Base-by-base conservation (phyloP, 805 yeast species). In the Torulaspora maleeae region DNA sequence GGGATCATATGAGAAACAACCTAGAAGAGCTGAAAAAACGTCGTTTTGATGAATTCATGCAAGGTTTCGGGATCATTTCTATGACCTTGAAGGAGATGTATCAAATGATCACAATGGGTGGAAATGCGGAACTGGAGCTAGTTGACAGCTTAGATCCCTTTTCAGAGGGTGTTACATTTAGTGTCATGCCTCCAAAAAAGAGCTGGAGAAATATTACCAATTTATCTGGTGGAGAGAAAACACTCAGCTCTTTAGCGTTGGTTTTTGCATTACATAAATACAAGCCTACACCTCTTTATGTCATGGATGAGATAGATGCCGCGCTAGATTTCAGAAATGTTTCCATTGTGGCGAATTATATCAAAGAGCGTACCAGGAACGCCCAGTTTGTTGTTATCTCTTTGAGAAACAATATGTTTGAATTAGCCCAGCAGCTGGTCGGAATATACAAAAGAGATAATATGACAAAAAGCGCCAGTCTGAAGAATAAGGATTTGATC, bases 221-320 rank as follows among this genome's bases (percentile, higher is more conserved):
- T 59, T 69, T 93, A 45, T 89, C 97, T 2, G 99, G 99, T 54
- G 99, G 99, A 52, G 99, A 93, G 59, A 93, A 93, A 68, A 93
- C 99, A 0, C 75, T 93, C 51, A 85, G 95, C 57, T 91, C 98
- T 0, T 73, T 93, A 58, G 98, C 99, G 0, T 72, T 93, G 55
- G 99, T 93, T 2, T 93, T 93, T 74, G 98, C 99, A 0, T 75
- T 93, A 24, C 99, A 93, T 64, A 85, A 86, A 55, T 93, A 88
- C 66, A 93, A 88, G 63, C 99, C 99, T 1, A 93, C 99, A 0
- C 99, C 99, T 5, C 69, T 93, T 39, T 93, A 93, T 63, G 98
- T 93, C 29, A 93, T 93, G 99, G 99, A 93, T 70, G 99, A 93
- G 69, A 93, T 93, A 55, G 99, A 93, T 70, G 99, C 99, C 0